phyloP scores from a whole-genome alignment of 75 land plant genomes.

The Picea sitchensis region DNA sequence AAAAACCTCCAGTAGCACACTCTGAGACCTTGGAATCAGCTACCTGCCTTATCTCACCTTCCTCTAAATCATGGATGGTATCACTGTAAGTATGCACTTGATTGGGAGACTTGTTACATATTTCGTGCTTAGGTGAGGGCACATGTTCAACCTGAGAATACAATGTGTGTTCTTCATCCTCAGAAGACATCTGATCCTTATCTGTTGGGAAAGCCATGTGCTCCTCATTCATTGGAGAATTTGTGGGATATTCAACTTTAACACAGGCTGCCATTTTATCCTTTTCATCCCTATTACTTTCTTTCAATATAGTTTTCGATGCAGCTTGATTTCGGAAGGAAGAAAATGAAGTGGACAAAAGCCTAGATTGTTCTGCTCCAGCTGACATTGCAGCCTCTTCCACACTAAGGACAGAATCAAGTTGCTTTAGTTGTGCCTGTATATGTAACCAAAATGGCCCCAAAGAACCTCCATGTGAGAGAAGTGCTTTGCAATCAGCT shows the following conservation, averaged over 20 bases:
- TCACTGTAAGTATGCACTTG: not conserved
- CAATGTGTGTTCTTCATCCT: not conserved
- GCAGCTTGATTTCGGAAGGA: not conserved
- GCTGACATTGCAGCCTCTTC: slow-evolving; percentile 26
- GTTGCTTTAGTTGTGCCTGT: slow-evolving; percentile 40
- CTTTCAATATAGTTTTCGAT: not conserved
- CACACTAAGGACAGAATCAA: slow-evolving; percentile 41
- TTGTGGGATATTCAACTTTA: not conserved
- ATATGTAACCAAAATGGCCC: slow-evolving; percentile 66
- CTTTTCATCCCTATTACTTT: not conserved
- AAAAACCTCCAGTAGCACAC: not conserved
- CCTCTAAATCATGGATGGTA: slow-evolving; percentile 2
- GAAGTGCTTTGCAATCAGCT: slow-evolving; percentile 65
- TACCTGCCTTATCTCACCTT: slow-evolving; percentile 9
- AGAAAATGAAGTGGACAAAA: not conserved
- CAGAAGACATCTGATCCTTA: not conserved
- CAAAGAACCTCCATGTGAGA: slow-evolving; percentile 41
- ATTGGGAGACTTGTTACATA: not conserved
- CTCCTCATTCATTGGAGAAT: not conserved
- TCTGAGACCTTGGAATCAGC: not conserved
- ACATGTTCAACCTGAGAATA: not conserved
- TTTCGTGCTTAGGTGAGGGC: not conserved
- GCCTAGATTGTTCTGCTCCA: slow-evolving; percentile 12
- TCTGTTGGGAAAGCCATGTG: not conserved
- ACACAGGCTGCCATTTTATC: not conserved